Conservation (phyloP, 345 rosid species). For the Sonneratia caseolaris region DNA sequence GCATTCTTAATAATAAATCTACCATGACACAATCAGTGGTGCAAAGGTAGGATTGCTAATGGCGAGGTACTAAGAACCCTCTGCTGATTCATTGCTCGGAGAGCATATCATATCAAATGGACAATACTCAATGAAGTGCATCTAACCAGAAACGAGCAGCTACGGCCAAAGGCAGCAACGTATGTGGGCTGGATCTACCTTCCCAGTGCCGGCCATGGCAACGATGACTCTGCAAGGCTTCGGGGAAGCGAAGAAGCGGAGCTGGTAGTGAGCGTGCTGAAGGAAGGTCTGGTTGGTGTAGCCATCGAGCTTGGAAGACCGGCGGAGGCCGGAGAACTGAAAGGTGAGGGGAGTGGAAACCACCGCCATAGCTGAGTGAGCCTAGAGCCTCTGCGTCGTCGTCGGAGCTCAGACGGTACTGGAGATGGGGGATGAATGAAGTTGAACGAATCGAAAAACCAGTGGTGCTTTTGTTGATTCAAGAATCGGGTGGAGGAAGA, state of each 20-base stretch:
- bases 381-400: background rate
- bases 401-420: too few relatives aligned
- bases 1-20: too few relatives aligned
- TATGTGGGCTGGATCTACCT: constrained; percentile 27
- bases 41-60: too few relatives aligned
- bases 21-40: too few relatives aligned
- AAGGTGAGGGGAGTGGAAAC: constrained; percentile 39
- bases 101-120: too few relatives aligned
- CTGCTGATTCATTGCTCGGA: too few relatives aligned
- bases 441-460: too few relatives aligned
- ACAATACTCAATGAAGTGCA: too few relatives aligned
- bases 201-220: constrained; percentile 92
- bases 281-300: constrained; percentile 26
- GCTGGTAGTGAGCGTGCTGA: constrained; percentile 34
- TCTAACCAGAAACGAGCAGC: background rate
- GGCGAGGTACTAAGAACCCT: too few relatives aligned
- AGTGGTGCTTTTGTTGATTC: too few relatives aligned
- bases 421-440: too few relatives aligned
- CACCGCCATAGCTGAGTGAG: constrained; percentile 34
- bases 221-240: constrained; percentile 48
- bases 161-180: constrained; percentile 1
- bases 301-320: constrained; percentile 30
- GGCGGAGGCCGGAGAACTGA: constrained; percentile 26
- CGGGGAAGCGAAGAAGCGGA: constrained; percentile 40
- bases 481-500: too few relatives aligned